Percentiles rank a stretch among this genome's conserved stretches.
Conservation (phyloP, 495 filamentous ascomycete species). For the Monascus purpureus region DNA sequence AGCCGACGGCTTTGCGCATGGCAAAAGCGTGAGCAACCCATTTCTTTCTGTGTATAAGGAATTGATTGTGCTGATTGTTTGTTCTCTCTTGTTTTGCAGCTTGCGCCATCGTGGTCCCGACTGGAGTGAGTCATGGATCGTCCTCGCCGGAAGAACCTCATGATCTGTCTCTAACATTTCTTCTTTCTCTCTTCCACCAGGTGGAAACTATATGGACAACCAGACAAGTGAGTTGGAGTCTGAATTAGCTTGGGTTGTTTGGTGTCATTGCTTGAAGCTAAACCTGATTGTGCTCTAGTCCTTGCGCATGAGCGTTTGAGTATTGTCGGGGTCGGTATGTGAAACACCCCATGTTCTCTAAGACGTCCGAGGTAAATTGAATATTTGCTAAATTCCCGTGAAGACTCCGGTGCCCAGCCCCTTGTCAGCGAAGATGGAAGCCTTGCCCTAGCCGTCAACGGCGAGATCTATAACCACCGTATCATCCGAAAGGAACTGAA, state of each 20-base stretch:
- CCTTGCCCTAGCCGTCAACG: slow-evolving; percentile 91
- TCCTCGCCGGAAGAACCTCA: slow-evolving; percentile 4
- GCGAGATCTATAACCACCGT: slow-evolving; percentile 99
- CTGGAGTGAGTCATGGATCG: slow-evolving; percentile 67
- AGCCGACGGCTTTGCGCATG: slow-evolving; percentile 89
- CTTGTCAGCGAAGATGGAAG: slow-evolving; percentile 80
- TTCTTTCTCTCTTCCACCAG: slow-evolving; percentile 25
- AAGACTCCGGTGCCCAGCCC: slow-evolving; percentile 90
- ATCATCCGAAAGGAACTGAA: slow-evolving; percentile 76
- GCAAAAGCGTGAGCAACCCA: slow-evolving; percentile 69
- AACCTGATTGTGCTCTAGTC: slow-evolving; percentile 42
- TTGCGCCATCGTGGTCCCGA: slow-evolving; percentile 94
- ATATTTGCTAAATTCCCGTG: slow-evolving; percentile 7
- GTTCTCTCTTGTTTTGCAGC: slow-evolving; percentile 28
- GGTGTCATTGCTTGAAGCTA: slow-evolving; percentile 10
- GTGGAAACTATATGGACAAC: slow-evolving; percentile 77
- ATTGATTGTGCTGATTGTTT: slow-evolving; percentile 26
- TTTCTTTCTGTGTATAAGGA: slow-evolving; percentile 5
- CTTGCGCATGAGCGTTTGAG: slow-evolving; percentile 93
- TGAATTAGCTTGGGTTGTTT: background rate
- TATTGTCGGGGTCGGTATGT: slow-evolving; percentile 92
- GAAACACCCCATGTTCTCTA: slow-evolving; percentile 2
- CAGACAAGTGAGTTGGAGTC: slow-evolving; percentile 59
- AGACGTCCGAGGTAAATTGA: background rate
- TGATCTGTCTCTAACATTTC: slow-evolving; percentile 2